These are phyloP conservation scores for Paramecium sonneborni DNA, from an alignment of 73 alveolate genomes.

Conservation along the genomic window DNA sequence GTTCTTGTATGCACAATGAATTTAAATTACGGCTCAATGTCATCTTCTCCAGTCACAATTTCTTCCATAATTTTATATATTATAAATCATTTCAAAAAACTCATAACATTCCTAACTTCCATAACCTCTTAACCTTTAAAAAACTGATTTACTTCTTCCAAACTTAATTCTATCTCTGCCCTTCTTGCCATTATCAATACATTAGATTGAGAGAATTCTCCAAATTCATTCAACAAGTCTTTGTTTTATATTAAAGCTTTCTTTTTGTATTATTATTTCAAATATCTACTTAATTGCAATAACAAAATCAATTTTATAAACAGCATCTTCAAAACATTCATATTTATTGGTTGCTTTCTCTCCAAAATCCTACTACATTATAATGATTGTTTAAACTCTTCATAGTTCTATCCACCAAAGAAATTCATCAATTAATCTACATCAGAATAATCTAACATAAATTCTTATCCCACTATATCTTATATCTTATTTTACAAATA, in stretches of 20 bases:
- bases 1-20: neutral
- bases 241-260: neutral
- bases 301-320: neutral
- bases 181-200: neutral
- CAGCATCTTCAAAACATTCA: neutral
- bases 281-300: conserved; percentile 10
- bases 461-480: neutral
- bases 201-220: neutral
- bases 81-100: conserved; percentile 43
- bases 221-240: conserved; percentile 9
- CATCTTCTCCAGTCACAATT: conserved; percentile 37
- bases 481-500: neutral
- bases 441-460: neutral
- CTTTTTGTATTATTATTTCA: conserved; percentile 28
- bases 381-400: neutral
- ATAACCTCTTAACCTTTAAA: neutral
- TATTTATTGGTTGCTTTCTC: neutral
- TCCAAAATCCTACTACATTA: neutral
- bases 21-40: neutral
- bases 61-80: conserved; percentile 41
- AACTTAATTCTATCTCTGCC: neutral
- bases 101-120: neutral
- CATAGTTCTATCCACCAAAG: neutral
- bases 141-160: neutral
- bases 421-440: neutral